phyloP scores from a whole-genome alignment of 768 basidiomycete species.

The Phylloporus arenicola region DNA sequence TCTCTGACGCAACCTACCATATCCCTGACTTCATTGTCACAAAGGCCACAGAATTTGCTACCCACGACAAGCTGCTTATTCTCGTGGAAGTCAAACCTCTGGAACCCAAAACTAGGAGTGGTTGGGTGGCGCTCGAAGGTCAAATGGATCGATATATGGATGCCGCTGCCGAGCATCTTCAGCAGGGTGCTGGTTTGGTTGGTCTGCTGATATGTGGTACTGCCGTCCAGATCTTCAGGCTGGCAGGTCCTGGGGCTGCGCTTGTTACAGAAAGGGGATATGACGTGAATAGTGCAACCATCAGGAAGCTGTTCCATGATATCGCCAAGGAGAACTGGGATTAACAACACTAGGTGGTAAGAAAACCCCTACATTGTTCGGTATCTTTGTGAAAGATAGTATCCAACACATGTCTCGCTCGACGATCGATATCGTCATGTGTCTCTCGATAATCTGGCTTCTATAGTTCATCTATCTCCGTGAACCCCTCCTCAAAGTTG shows the following conservation, averaged over 20 bases:
- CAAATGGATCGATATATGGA: background rate
- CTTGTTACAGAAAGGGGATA: background rate
- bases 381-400: conserved; percentile 42
- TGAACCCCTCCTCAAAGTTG: conserved; percentile 49
- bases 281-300: background rate
- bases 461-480: conserved; percentile 64
- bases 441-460: conserved; percentile 19
- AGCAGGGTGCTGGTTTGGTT: background rate
- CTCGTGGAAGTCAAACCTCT: background rate
- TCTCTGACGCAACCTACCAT: background rate
- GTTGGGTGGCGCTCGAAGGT: background rate
- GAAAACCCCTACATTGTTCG: conserved; percentile 36
- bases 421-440: conserved; percentile 31
- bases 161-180: background rate
- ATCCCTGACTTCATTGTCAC: background rate
- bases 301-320: background rate
- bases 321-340: background rate
- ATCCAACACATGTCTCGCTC: conserved; percentile 52
- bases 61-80: background rate
- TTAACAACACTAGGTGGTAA: too few relatives aligned
- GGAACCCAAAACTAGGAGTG: background rate
- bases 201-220: background rate
- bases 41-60: background rate
- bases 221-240: background rate
- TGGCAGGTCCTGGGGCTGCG: background rate